phyloP scores from a whole-genome alignment of 2,329 filamentous ascomycete species.

The Pseudogymnoascus sp. region DNA sequence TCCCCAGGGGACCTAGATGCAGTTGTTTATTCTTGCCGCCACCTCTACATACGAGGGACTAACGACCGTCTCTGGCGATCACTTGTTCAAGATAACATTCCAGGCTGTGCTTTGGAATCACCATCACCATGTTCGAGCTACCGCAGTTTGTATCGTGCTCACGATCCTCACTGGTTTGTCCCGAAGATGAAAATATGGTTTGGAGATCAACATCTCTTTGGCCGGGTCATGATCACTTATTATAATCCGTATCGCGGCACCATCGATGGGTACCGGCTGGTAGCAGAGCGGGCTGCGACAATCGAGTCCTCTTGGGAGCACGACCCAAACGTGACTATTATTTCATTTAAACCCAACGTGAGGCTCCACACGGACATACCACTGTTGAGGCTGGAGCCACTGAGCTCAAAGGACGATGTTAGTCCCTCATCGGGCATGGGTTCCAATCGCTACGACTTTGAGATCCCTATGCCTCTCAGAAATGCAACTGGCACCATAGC shows the following conservation, averaged over 20 bases:
- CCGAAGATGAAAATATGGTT: conserved; percentile 80
- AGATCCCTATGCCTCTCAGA: conserved; percentile 46
- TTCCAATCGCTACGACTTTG: conserved; percentile 36
- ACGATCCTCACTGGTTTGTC: conserved; percentile 81
- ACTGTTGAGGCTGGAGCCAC: conserved; percentile 48
- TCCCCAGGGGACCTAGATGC: conserved; percentile 54
- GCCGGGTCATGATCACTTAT: conserved; percentile 66
- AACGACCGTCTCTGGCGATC: conserved; percentile 66
- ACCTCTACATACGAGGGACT: conserved; percentile 50
- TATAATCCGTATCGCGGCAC: conserved; percentile 66
- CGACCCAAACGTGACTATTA: conserved; percentile 59
- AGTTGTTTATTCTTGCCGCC: conserved; percentile 53
- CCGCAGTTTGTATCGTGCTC: conserved; percentile 62
- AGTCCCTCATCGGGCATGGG: conserved; percentile 18
- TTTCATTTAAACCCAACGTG: conserved; percentile 63
- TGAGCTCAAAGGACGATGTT: conserved; percentile 14
- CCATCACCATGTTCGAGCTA: conserved; percentile 56
- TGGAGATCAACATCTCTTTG: conserved; percentile 62
- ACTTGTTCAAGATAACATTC: conserved; percentile 62
- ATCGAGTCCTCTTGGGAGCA: conserved; percentile 56
- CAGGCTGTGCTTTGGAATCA: conserved; percentile 43
- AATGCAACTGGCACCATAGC: conserved; percentile 39
- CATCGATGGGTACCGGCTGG: conserved; percentile 73
- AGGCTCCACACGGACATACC: conserved; percentile 69
- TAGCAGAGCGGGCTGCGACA: conserved; percentile 53